Evolutionary conservation across 1,139 yeast species (phyloP), one percentile per base, ranked within the genome.

Genomic region (Candida tetrigidarum): DNA sequence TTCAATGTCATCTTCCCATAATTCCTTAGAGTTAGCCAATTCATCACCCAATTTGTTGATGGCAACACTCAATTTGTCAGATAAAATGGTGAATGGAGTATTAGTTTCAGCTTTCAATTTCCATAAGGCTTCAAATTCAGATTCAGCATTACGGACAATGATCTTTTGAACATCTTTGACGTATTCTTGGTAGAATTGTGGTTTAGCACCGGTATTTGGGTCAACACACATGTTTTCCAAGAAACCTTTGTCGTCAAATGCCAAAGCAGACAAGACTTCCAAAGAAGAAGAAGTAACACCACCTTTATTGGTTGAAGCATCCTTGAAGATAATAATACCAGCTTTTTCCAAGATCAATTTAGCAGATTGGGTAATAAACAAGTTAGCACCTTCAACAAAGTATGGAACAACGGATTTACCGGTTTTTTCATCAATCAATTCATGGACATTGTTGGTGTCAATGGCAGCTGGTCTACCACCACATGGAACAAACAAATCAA

Each of bases 391-490:
- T 72, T 93, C 99, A 46, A 93, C 97, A 63, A 93, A 82, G 69
- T 86, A 91, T 43, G 96, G 96, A 56, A 93, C 79, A 54, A 81
- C 71, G 25, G 89, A 67, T 66, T 86, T 86, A 48, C 96, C 96
- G 33, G 93, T 84, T 58, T 81, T 82, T 37, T 74, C 74, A 63
- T 88, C 90, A 56, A 93, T 82, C 56, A 91, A 81, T 44, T 73
- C 73, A 52, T 76, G 72, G 49, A 92, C 96, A 59, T 88, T 93
- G 64, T 84, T 85, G 52, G 93, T 83, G 66, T 92, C 96, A 66
- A 93, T 86, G 14, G 98, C 96, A 56, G 88, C 93, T 50, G 99
- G 99, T 70, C 99, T 87, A 57, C 99, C 99, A 68, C 99, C 99
- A 69, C 99, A 93, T 48, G 99, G 99, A 39, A 92, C 98, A 69